Evolutionary conservation across 495 filamentous ascomycete genomes (phyloP), one percentile per base, ranked within the genome.

Genomic region (Penicillium canescens): DNA sequence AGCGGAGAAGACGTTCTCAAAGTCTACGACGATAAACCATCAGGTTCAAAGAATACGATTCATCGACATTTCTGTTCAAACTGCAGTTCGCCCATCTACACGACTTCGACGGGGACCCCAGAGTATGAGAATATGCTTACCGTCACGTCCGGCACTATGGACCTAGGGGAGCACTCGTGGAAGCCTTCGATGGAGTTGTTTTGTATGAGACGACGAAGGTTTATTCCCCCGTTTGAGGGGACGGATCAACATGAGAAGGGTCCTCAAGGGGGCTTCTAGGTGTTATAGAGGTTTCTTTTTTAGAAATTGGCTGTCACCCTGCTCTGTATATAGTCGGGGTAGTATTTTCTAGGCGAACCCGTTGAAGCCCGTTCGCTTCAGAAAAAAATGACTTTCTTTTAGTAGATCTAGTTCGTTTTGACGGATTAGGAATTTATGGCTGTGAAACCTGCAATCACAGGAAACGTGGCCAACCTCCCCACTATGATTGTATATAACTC

Each of bases 11-110:
- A 51, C 12, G 26, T 35, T 5, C 24, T 51, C 26, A 51, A 42
- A 51, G 48, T 51, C 18, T 51, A 51, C 10, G 28, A 42, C 14
- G 48, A 51, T 23, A 51, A 31, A 16, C 38, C 38, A 6, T 24
- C 48, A 4, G 48, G 26, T 0, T 51, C 48, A 35, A 34, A 20
- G 16, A 51, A 51, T 35, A 51, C 39, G 6, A 9, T 42, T 31
- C 28, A 31, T 10, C 6, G 28, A 31, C 28, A 31, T 10, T 31
- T 31, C 28, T 31, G 28, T 35, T 47, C 31, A 13, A 37, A 37
- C 5, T 47, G 45, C 31, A 36, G 45, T 36, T 47, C 45, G 4
- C 45, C 45, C 3, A 21, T 47, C 12, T 47, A 37, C 24, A 47
- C 45, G 1, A 35, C 31, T 10, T 21, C 31, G 14, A 36, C n/a